Evolutionary conservation across 345 rosid species (phyloP), one percentile per base, ranked within the genome.

Genomic region (Camelina hispida): DNA sequence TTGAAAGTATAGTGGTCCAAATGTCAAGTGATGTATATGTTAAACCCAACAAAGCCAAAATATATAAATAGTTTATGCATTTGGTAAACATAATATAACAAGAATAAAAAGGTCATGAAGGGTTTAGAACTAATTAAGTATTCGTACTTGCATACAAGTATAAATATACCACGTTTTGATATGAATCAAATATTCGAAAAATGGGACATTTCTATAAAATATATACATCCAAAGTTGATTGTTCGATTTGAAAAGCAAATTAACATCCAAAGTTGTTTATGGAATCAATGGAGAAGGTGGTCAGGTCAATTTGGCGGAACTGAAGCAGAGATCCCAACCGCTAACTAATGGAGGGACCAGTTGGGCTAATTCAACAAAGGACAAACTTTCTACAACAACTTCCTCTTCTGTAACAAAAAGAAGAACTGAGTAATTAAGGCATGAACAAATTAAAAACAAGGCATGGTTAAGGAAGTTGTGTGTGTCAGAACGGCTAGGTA

Each of bases 341-440:
- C 32, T 66, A 6, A 37, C 46, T 23, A 25, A 53, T 40, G 61
- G 25, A 9, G 11, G 22, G 52, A 62, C 44, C 30, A 9, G 90
- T 84, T 6, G 87, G 88, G 2, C 91, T 91, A 12, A 84, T 80
- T 77, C 25, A 83, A 15, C 28, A 75, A 2, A 3, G 78, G 83
- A 47, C 79, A 75, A 48, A 72, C 48, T 67, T 84, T 82, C 0
- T 83, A 69, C 90, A 85, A 81, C 51, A 79, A 25, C 2, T 83
- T 81, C 53, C 68, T 84, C 46, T 63, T 85, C 85, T 82, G 25
- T 9, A 69, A 57, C 13, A n/a, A 13, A 42, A 40, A 38, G 37
- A 7, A 53, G 55, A 55, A 44, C 15, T 9, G 38, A 69, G 62
- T 52, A 53, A 34, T 34, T 48, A 51, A 20, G 32, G 12, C 44